Percentiles rank a stretch among this genome's conserved stretches.
Evolutionary conservation across 2,329 filamentous ascomycete genomes (phyloP).

Genomic region (Aspergillus flavus): DNA sequence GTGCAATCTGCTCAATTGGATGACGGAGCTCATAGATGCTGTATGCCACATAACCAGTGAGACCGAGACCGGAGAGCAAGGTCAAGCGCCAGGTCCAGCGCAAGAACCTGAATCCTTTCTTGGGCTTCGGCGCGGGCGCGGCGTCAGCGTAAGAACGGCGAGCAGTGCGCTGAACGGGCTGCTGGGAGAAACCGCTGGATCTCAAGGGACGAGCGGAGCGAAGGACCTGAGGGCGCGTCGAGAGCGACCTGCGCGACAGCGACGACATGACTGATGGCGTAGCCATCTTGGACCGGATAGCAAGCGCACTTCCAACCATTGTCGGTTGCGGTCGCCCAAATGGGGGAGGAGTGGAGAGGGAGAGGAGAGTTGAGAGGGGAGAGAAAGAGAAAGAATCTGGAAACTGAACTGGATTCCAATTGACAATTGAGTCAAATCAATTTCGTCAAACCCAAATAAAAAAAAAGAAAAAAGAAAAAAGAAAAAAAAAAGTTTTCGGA

Average conservation of each 20-base stretch:
- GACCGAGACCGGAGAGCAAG: conserved; percentile 72
- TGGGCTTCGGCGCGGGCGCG: conserved; percentile 43
- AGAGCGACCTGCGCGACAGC: conserved; percentile 40
- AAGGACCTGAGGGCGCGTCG: conserved; percentile 30
- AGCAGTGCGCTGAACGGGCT: conserved; percentile 39
- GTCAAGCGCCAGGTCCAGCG: conserved; percentile 82
- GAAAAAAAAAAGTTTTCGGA: conserved; percentile 10
- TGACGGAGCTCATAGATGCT: conserved; percentile 81
- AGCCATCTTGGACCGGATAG: conserved; percentile 37
- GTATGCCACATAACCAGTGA: conserved; percentile 73
- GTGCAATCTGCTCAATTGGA: conserved; percentile 74
- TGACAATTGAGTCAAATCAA: neutral
- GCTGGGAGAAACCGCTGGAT: conserved; percentile 23
- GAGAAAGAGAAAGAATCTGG: conserved; percentile 11
- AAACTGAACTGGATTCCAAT: conserved; percentile 15
- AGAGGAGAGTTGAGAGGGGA: conserved; percentile 4
- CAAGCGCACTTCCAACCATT: conserved; percentile 40
- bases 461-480: conserved; percentile 25
- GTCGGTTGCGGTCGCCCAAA: conserved; percentile 27
- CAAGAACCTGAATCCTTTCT: conserved; percentile 68
- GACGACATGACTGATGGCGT: conserved; percentile 35
- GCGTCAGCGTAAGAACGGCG: conserved; percentile 57
- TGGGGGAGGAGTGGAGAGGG: conserved; percentile 13
- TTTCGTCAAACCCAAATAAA: conserved; percentile 7
- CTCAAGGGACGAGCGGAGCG: conserved; percentile 32